Evolutionary conservation across 2,329 filamentous ascomycete genomes (phyloP).

Genomic region (Lasiodiplodia sp.): DNA sequence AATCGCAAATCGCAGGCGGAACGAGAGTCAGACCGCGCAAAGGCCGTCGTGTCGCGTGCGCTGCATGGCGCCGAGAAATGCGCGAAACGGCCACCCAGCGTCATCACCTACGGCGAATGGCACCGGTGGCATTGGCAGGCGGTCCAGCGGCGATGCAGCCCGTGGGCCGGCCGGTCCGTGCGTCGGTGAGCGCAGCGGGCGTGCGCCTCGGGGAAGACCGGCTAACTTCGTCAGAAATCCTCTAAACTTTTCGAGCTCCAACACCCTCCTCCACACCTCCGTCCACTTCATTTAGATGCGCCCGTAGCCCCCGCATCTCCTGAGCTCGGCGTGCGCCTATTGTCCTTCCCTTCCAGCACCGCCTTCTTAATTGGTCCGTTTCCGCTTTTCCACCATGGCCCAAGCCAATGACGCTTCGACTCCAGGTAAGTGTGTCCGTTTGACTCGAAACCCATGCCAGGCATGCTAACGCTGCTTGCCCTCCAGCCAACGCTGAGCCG

Average conservation of each 20-base stretch:
- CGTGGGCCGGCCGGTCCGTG: not conserved
- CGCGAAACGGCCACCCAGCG: not conserved
- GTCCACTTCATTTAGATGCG: slow-evolving; percentile 41
- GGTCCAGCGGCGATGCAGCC: slow-evolving; percentile 5
- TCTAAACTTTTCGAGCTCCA: slow-evolving; percentile 30
- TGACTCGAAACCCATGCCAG: slow-evolving; percentile 30
- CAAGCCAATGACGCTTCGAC: slow-evolving; percentile 48
- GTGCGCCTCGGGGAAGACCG: slow-evolving; percentile 13
- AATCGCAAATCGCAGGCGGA: slow-evolving; percentile 23
- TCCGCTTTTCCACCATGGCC: slow-evolving; percentile 39
- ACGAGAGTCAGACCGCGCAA: slow-evolving; percentile 7
- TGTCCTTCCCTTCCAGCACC: slow-evolving; percentile 13
- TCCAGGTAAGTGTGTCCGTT: slow-evolving; percentile 41
- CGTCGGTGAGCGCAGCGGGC: not conserved
- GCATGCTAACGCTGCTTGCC: slow-evolving; percentile 5
- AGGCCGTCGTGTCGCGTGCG: slow-evolving; percentile 23
- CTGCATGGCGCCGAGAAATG: slow-evolving; percentile 11
- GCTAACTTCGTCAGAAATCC: slow-evolving; percentile 26
- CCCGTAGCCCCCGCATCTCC: slow-evolving; percentile 9
- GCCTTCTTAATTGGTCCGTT: slow-evolving; percentile 27
- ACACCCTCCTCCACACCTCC: slow-evolving; percentile 23
- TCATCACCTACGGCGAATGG: not conserved
- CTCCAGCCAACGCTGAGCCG: slow-evolving; percentile 39
- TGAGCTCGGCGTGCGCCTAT: slow-evolving; percentile 16
- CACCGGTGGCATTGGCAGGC: slow-evolving; percentile 1